Percentiles rank a stretch among this genome's conserved stretches.
These are phyloP conservation scores for Trichoderma lentiforme DNA, from an alignment of 2,329 filamentous ascomycete species.

Conservation along the genomic window DNA sequence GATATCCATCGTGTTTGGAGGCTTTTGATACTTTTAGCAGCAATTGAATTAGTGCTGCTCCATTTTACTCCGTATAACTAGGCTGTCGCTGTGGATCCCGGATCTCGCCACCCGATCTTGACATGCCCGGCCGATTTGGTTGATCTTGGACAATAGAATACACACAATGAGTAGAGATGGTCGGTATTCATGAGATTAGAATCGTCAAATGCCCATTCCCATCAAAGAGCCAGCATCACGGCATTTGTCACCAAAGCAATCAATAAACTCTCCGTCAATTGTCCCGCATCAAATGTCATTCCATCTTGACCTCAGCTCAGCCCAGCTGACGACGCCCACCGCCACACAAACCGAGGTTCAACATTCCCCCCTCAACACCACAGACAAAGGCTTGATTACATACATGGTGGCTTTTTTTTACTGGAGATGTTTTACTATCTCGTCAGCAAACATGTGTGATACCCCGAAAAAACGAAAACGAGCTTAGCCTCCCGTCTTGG, in stretches of 20 bases:
- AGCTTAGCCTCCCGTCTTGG: neutral
- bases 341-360: neutral
- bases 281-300: neutral
- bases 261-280: neutral
- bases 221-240: neutral
- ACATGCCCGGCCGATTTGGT: neutral
- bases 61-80: conserved; percentile 1
- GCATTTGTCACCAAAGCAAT: neutral
- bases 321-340: conserved; percentile 8
- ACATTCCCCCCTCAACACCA: neutral
- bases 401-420: neutral
- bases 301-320: neutral
- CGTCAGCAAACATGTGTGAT: neutral
- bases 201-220: neutral
- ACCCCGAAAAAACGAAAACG: neutral
- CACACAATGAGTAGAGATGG: neutral
- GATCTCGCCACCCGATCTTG: conserved; percentile 5
- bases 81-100: conserved; percentile 9
- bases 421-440: neutral
- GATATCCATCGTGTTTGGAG: neutral
- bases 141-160: neutral
- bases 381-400: neutral
- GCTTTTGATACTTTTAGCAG: neutral
- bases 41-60: neutral
- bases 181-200: neutral